phyloP scores from a whole-genome alignment of 495 filamentous ascomycete species.

The Lasiosphaeria miniovina region DNA sequence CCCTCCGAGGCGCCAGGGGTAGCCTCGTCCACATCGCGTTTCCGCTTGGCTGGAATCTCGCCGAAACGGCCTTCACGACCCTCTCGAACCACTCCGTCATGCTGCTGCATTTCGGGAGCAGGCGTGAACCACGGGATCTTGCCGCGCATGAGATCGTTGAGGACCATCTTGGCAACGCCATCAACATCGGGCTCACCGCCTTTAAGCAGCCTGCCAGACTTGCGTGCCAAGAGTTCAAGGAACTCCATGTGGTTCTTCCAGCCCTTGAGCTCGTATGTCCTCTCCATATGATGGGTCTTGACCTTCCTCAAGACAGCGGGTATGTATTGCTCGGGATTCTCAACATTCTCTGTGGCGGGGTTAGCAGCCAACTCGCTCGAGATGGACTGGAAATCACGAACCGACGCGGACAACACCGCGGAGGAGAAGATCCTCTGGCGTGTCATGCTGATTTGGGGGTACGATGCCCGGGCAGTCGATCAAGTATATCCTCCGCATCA shows the following conservation, averaged over 20 bases:
- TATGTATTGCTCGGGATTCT: constrained; percentile 94
- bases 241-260: constrained; percentile 75
- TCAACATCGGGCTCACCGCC: constrained; percentile 91
- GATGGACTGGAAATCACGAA: not conserved
- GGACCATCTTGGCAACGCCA: constrained; percentile 88
- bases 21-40: constrained; percentile 49
- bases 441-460: constrained; percentile 79
- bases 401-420: constrained; percentile 80
- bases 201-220: constrained; percentile 79
- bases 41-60: constrained; percentile 59
- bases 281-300: constrained; percentile 82
- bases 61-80: constrained; percentile 54
- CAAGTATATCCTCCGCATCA: constrained; percentile 96
- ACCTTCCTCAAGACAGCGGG: constrained; percentile 75
- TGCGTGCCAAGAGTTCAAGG: constrained; percentile 80
- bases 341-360: constrained; percentile 66
- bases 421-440: constrained; percentile 83
- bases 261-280: constrained; percentile 83
- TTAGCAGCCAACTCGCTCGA: not conserved
- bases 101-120: constrained; percentile 61
- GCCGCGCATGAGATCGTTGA: constrained; percentile 92
- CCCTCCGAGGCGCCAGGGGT: constrained; percentile 32
- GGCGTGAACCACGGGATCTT: constrained; percentile 95
- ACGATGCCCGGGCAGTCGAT: constrained; percentile 98
- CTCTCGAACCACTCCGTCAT: constrained; percentile 53